Evolutionary conservation across 106 monocot genomes (phyloP), one percentile per base, ranked within the genome.

Genomic region (Acorus calamus): DNA sequence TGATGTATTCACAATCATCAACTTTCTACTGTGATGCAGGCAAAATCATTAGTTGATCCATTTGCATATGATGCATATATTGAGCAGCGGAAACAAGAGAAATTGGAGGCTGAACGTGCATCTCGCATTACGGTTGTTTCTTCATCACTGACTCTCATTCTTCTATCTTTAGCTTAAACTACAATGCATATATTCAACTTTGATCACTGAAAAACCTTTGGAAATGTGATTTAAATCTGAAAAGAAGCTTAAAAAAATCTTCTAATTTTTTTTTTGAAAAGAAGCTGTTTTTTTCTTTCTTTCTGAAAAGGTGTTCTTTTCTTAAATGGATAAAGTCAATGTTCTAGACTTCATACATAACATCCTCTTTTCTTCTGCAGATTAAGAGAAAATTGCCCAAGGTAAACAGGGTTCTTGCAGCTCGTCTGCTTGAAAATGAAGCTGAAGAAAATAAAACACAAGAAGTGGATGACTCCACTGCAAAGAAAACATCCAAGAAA

Each of bases 81-180:
- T 50, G 84, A 84, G 70, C 87, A 76, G 67, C 70, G 61, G 56
- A 90, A 83, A 51, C 75, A 87, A 71, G 80, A 87, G 64, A 90
- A 90, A 69, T 71, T 90, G 8, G 87, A 90, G 44, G 87, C 82
- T 66, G 76, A 90, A 42, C 86, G 87, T 63, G 69, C 73, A 68
- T 80, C 78, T 74, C 94, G 90, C 9, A 91, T 96, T 53, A 85
- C 94, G 60, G 94, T 96, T 43, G 68, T 69, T 66, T 42, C 49
- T 13, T 55, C 3, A 73, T 67, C 46, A 61, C 28, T 28, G 28
- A 28, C 28, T 28, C 28, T 28, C 28, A 28, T 28, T 28, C 43
- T 59, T 50, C n/a, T 69, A 9, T 46, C 62, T 28, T 28, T 28
- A 28, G 28, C 28, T 28, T 28, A 28, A 28, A 28, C 28, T 28